Conservation (phyloP, 2,329 filamentous ascomycete genomes). For the Triangularia setosa region DNA sequence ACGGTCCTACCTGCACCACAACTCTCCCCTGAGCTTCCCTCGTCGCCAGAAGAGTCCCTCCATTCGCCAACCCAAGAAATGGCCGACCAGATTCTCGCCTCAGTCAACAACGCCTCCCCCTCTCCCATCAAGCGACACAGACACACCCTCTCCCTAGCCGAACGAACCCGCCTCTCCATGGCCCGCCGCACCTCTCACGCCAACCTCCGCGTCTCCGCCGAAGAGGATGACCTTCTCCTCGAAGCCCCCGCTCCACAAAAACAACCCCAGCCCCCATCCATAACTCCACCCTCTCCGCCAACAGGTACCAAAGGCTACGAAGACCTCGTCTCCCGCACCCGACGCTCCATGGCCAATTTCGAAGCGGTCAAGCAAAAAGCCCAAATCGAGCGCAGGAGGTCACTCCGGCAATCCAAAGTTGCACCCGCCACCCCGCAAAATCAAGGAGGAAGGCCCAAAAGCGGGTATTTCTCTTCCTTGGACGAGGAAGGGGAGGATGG, state of each 20-base stretch:
- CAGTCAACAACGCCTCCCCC: conserved; percentile 52
- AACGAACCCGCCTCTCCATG: conserved; percentile 81
- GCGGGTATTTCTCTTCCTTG: conserved; percentile 45
- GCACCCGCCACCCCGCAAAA: conserved; percentile 15
- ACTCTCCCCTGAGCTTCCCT: neutral
- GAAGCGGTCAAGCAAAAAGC: conserved; percentile 59
- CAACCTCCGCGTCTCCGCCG: conserved; percentile 14
- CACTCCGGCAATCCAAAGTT: conserved; percentile 43
- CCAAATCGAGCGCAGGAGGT: conserved; percentile 53
- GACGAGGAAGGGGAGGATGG: conserved; percentile 45
- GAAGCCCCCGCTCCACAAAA: conserved; percentile 21
- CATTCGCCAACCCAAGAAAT: conserved; percentile 46
- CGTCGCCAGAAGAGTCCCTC: neutral
- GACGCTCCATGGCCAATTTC: conserved; percentile 59
- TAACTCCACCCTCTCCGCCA: conserved; percentile 6
- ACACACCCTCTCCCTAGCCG: conserved; percentile 62
- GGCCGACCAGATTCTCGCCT: conserved; percentile 54
- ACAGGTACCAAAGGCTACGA: conserved; percentile 37
- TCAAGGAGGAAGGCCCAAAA: conserved; percentile 36
- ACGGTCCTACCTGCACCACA: neutral
- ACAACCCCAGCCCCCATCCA: neutral
- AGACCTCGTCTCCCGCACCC: conserved; percentile 55
- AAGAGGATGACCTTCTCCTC: conserved; percentile 33
- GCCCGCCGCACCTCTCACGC: conserved; percentile 49
- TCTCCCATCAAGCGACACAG: conserved; percentile 54